Percentiles rank a stretch among this genome's conserved stretches.
phyloP scores from a whole-genome alignment of 495 filamentous ascomycete species.

The Aspergillus hancockii region DNA sequence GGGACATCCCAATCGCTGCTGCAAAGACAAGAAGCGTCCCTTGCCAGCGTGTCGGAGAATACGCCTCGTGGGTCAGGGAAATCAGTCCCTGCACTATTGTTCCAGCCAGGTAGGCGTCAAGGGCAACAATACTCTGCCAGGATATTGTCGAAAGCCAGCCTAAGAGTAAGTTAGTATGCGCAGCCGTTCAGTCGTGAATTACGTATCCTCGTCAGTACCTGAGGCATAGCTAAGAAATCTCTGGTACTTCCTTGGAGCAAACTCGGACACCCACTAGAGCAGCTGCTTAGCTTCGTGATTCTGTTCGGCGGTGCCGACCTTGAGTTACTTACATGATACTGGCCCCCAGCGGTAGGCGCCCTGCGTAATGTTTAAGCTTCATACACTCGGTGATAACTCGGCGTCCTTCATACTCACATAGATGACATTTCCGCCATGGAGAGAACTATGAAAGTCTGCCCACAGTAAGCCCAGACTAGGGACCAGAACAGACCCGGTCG shows the following conservation, averaged over 20 bases:
- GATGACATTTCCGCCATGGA: constrained; percentile 40
- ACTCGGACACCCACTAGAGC: constrained; percentile 33
- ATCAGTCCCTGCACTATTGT: constrained; percentile 50
- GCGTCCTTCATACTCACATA: constrained; percentile 19
- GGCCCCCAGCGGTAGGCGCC: constrained; percentile 31
- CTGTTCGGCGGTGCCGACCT: too few species aligned
- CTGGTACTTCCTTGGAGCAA: constrained; percentile 18
- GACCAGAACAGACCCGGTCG: constrained; percentile 26
- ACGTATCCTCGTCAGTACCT: background rate
- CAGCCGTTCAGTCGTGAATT: too few species aligned
- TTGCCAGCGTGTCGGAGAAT: constrained; percentile 40
- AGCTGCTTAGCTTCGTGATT: background rate
- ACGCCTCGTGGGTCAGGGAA: constrained; percentile 35
- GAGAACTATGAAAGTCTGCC: constrained; percentile 24
- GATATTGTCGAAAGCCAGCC: constrained; percentile 49
- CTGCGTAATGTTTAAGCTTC: constrained; percentile 2
- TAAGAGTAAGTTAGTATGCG: background rate
- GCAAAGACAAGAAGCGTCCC: constrained; percentile 48
- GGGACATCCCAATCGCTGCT: constrained; percentile 36
- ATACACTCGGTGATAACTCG: background rate
- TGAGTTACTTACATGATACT: constrained; percentile 4
- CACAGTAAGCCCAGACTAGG: constrained; percentile 26
- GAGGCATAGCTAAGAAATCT: constrained; percentile 36
- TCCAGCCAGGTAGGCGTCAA: constrained; percentile 42
- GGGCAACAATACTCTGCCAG: constrained; percentile 41